Evolutionary conservation across 176 grass and related monocot genomes (phyloP).

Genomic region (Paspalum notatum): DNA sequence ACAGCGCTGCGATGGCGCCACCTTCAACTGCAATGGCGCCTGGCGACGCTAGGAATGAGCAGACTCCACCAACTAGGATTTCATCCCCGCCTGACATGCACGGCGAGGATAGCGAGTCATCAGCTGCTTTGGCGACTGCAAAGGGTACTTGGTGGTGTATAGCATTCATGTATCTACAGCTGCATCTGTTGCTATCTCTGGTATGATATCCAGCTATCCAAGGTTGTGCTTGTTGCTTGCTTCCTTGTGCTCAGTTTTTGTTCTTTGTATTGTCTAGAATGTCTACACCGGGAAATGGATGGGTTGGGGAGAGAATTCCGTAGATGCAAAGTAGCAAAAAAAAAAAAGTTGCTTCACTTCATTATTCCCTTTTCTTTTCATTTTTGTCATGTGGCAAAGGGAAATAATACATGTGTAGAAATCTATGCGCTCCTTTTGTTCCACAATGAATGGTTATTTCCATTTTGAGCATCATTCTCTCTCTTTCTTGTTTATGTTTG

Average conservation of each 20-base stretch:
- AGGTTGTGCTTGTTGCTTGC: slow-evolving; percentile 42
- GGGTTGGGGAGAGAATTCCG: slow-evolving; percentile 43
- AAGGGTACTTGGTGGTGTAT: slow-evolving; percentile 49
- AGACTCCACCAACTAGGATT: slow-evolving; percentile 56
- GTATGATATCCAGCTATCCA: slow-evolving; percentile 79
- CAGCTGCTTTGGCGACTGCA: slow-evolving; percentile 27
- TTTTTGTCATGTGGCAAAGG: slow-evolving; percentile 31
- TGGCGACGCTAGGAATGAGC: neutral
- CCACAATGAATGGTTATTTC: slow-evolving; percentile 2
- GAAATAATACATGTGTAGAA: slow-evolving; percentile 54
- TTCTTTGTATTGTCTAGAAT: slow-evolving; percentile 45
- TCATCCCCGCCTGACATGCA: slow-evolving; percentile 57
- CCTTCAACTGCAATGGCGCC: slow-evolving; percentile 21
- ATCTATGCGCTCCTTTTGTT: slow-evolving; percentile 25
- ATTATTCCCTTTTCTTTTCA: slow-evolving; percentile 27
- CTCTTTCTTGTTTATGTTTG: slow-evolving; percentile 22
- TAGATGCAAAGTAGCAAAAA: slow-evolving; percentile 68
- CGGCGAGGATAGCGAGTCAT: slow-evolving; percentile 33
- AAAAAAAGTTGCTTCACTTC: slow-evolving; percentile 44
- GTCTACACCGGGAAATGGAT: slow-evolving; percentile 50
- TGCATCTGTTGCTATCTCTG: slow-evolving; percentile 58
- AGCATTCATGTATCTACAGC: slow-evolving; percentile 53
- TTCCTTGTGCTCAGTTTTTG: slow-evolving; percentile 44
- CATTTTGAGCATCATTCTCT: slow-evolving; percentile 13
- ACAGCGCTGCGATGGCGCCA: neutral